Evolutionary conservation across 805 yeast species (phyloP), one percentile per base, ranked within the genome.

Genomic region (Hanseniaspora lachancei): DNA sequence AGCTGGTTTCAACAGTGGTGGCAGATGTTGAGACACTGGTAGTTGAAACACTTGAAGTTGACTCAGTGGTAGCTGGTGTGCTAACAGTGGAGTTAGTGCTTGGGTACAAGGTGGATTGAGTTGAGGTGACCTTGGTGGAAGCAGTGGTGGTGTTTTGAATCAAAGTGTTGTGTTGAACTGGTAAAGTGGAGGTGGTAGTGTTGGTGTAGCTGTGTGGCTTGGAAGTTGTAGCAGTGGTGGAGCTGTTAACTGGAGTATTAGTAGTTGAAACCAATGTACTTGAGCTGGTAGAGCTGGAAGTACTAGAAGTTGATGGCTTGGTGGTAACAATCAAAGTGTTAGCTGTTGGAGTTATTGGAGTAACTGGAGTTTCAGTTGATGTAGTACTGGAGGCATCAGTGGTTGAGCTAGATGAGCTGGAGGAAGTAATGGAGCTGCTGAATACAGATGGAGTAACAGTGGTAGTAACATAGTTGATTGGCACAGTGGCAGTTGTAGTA

Each of bases 271-370:
- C 47, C n/a, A 42, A 23, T 3, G 47, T 8, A 27, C 35, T 38
- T 38, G 41, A 23, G 13, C 12, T 21, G 9, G 29, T 29, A 18
- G 48, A 21, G 18, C 39, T 29, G 38, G 24, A 13, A 48, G 21
- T n/a, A 44, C 49, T 20, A 20, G 67, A 47, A 9, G 68, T 18
- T 18, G 68, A 49, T 12, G 74, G 57, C 9, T 73, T 54, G 8
- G 72, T 49, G 20, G 73, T 56, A 13, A 46, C 39, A 46, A 34
- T 12, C 27, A 46, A 20, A 13, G 49, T 46, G 39, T 46, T 46
- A n/a, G 12, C 24, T 7, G 49, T 43, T 23, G 58, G 34, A 34
- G 57, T 24, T n/a, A 57, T 18, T 23, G 51, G 38, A n/a, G 58
- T 38, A 18, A 47, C 43, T 23, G 56, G 35, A 40, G 38, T 36